Conservation (phyloP, 257 asterid genomes). For the Marsdenia floribunda region DNA sequence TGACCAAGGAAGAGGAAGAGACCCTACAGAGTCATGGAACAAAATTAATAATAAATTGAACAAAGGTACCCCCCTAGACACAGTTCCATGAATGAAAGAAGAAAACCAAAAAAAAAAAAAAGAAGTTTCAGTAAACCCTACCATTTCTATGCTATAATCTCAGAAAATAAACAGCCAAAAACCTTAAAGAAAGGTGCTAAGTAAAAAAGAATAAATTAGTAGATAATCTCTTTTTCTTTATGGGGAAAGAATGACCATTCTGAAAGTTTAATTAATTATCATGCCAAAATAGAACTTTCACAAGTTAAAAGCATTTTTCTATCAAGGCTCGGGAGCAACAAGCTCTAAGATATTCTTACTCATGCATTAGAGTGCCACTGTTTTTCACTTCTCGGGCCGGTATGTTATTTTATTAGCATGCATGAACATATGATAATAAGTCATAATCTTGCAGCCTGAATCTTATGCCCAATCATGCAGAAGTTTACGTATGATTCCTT, state of each 20-base stretch:
- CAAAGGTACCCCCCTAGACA: neutral
- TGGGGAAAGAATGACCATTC: neutral
- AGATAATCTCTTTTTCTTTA: neutral
- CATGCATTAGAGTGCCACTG: neutral
- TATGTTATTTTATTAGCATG: neutral
- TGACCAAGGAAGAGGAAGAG: conserved; percentile 75
- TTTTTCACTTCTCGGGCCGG: neutral
- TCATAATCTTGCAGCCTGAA: neutral
- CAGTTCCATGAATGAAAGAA: neutral
- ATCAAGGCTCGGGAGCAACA: neutral
- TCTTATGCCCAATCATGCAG: neutral
- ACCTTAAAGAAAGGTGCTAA: neutral
- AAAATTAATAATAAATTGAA: conserved; percentile 6
- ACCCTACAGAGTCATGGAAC: conserved; percentile 32
- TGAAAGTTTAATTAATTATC: neutral
- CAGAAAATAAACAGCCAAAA: neutral
- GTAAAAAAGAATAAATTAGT: neutral
- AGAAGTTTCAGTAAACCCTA: neutral
- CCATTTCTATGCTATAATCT: neutral
- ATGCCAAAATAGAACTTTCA: neutral
- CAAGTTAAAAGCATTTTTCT: neutral
- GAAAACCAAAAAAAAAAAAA: neutral
- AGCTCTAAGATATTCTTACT: neutral
- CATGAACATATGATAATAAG: neutral
- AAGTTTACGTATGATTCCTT: neutral